phyloP scores from a whole-genome alignment of 2,329 filamentous ascomycete genomes.

The Paraconiothyrium brasiliense region DNA sequence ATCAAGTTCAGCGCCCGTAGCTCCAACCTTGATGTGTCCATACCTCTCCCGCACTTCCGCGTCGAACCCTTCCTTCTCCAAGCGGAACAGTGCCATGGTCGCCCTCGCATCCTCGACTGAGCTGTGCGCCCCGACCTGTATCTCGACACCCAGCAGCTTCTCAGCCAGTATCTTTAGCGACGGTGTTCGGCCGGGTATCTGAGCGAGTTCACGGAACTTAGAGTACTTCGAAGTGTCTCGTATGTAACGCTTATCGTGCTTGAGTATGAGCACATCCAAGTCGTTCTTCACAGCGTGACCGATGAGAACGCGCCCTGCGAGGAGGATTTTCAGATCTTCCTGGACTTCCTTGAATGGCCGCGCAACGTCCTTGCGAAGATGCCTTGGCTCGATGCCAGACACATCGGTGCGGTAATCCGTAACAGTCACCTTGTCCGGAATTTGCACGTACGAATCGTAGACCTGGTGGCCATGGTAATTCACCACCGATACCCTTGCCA shows the following conservation, averaged over 20 bases:
- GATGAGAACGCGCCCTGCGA: slow-evolving; percentile 77
- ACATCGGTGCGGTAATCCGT: slow-evolving; percentile 91
- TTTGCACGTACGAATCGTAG: slow-evolving; percentile 91
- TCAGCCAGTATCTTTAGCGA: slow-evolving; percentile 69
- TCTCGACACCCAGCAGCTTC: slow-evolving; percentile 66
- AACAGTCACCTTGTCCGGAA: slow-evolving; percentile 70
- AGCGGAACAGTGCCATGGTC: slow-evolving; percentile 87
- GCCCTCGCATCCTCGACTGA: slow-evolving; percentile 82
- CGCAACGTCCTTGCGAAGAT: slow-evolving; percentile 67
- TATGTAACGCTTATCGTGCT: slow-evolving; percentile 79
- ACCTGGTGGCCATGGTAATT: slow-evolving; percentile 93
- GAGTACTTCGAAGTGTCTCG: slow-evolving; percentile 84
- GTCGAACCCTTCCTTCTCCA: slow-evolving; percentile 86
- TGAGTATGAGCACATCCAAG: slow-evolving; percentile 76
- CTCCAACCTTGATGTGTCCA: slow-evolving; percentile 38
- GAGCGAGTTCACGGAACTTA: slow-evolving; percentile 75
- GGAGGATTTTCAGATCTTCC: slow-evolving; percentile 71
- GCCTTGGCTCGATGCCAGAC: slow-evolving; percentile 79
- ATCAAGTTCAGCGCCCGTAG: slow-evolving; percentile 31
- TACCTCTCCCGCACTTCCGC: slow-evolving; percentile 76
- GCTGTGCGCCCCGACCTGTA: slow-evolving; percentile 69
- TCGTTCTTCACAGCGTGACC: slow-evolving; percentile 87
- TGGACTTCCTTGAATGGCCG: slow-evolving; percentile 79
- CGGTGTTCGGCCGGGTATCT: slow-evolving; percentile 69
- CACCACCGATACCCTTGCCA: slow-evolving; percentile 88